These are phyloP conservation scores for Pseudopediastrum boryanum DNA, from an alignment of 139 green algal species.

Conservation along the genomic window DNA sequence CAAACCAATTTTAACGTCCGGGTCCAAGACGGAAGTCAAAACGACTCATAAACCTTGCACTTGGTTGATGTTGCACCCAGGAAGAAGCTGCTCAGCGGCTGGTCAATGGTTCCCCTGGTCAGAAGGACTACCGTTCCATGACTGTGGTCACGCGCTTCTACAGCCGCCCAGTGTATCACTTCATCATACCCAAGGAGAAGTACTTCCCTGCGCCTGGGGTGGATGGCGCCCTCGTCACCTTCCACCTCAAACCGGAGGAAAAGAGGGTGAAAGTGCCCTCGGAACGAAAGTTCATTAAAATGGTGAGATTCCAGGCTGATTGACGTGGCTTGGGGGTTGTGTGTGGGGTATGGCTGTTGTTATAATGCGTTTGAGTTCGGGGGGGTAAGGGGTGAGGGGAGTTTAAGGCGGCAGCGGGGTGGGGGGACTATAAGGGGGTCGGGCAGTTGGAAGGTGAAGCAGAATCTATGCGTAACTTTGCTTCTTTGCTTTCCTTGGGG, in stretches of 20 bases:
- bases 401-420: no score
- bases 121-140: slow-evolving; percentile 82
- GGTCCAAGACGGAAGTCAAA: no score
- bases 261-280: slow-evolving; percentile 30
- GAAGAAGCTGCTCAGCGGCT: slow-evolving; percentile 50
- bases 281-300: slow-evolving; percentile 52
- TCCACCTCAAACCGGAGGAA: slow-evolving; percentile 61
- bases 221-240: slow-evolving; percentile 82
- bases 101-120: slow-evolving; percentile 43
- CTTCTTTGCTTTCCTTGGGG: no score
- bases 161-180: slow-evolving; percentile 68
- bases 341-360: no score
- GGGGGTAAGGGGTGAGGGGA: no score
- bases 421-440: no score
- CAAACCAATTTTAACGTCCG: no score
- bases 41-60: no score
- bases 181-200: slow-evolving; percentile 62
- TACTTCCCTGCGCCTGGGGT: slow-evolving; percentile 84
- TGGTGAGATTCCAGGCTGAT: slow-evolving; percentile 42
- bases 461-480: no score
- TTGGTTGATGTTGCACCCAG: slow-evolving; percentile 34
- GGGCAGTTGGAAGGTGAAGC: no score
- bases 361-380: no score
- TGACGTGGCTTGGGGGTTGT: no score
- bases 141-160: slow-evolving; percentile 83